Percentiles rank a stretch among this genome's conserved stretches.
Evolutionary conservation across 2,329 filamentous ascomycete genomes (phyloP).

Genomic region (Aciculosporium take): DNA sequence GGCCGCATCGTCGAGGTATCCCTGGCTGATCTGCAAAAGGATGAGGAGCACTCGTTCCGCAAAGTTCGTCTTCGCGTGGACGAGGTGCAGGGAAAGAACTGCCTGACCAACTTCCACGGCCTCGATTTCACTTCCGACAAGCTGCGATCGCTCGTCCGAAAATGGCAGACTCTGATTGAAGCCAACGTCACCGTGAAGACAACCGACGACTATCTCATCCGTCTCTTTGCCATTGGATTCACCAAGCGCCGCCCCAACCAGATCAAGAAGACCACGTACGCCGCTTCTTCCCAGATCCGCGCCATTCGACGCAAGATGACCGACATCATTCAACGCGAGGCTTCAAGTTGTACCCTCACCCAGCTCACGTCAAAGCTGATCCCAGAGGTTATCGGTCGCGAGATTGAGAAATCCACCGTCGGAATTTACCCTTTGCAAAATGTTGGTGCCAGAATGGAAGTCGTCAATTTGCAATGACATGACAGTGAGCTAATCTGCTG

Average conservation of each 20-base stretch:
- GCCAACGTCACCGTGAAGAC: constrained; percentile 99
- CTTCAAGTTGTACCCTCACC: constrained; percentile 80
- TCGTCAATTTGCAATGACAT: too few species aligned
- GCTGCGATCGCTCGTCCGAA: constrained; percentile 95
- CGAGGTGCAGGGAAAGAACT: constrained; percentile 99
- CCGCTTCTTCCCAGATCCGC: constrained; percentile 90
- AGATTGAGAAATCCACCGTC: constrained; percentile 99
- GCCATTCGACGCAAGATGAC: constrained; percentile 99
- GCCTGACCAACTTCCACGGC: constrained; percentile 99
- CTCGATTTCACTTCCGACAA: constrained; percentile 99
- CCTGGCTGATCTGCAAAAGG: constrained; percentile 97
- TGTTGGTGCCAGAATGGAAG: constrained; percentile 31
- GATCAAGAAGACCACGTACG: constrained; percentile 99
- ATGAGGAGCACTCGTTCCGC: constrained; percentile 99
- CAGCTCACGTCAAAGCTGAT: constrained; percentile 98
- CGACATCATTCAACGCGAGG: constrained; percentile 97
- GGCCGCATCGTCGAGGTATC: constrained; percentile 98
- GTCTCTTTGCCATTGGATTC: constrained; percentile 97
- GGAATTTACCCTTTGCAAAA: constrained; percentile 99
- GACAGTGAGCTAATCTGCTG: background rate
- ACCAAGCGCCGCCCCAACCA: constrained; percentile 98
- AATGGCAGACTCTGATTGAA: constrained; percentile 99
- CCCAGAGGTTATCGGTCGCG: constrained; percentile 96
- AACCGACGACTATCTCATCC: constrained; percentile 98
- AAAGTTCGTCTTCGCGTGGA: constrained; percentile 98